A percentile compares a stretch with the other conserved stretches of the same genome.
These are phyloP conservation scores for Persicaria tinctoria DNA, from an alignment of 148 eudicot genomes.

Conservation along the genomic window DNA sequence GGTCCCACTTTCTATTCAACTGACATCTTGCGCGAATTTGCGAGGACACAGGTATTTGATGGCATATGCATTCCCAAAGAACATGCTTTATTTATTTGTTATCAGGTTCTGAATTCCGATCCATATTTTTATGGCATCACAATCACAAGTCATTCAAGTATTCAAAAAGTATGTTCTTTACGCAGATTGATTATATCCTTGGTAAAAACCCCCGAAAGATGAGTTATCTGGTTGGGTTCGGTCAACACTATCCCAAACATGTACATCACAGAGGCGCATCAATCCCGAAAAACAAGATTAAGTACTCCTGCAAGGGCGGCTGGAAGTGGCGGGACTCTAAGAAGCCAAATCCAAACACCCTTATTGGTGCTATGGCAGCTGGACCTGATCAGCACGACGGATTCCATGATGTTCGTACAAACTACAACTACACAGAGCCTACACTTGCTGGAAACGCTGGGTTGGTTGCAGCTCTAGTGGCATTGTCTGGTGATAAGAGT, in stretches of 20 bases:
- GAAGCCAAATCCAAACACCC: slow-evolving; percentile 66
- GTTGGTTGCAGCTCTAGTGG: slow-evolving; percentile 75
- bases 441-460: slow-evolving; percentile 92
- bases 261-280: slow-evolving; percentile 96
- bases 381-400: slow-evolving; percentile 86
- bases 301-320: slow-evolving; percentile 85
- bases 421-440: slow-evolving; percentile 91
- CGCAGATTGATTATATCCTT: slow-evolving; percentile 76
- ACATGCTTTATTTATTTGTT: not conserved
- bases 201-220: slow-evolving; percentile 81
- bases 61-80: not conserved
- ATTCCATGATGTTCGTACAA: slow-evolving; percentile 69
- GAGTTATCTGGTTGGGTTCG: slow-evolving; percentile 87
- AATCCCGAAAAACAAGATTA: slow-evolving; percentile 78
- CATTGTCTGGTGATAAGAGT: slow-evolving; percentile 57
- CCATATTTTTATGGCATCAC: not conserved
- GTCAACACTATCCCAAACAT: slow-evolving; percentile 62
- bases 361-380: slow-evolving; percentile 89
- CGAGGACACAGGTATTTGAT: slow-evolving; percentile 61
- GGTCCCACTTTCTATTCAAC: slow-evolving; percentile 73
- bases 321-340: slow-evolving; percentile 81
- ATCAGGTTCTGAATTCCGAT: not conserved
- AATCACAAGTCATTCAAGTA: not conserved
- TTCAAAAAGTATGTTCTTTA: not conserved
- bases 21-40: slow-evolving; percentile 62